These are phyloP conservation scores for Ustilago esculenta DNA, from an alignment of 1,284 basidiomycete genomes.

Conservation along the genomic window DNA sequence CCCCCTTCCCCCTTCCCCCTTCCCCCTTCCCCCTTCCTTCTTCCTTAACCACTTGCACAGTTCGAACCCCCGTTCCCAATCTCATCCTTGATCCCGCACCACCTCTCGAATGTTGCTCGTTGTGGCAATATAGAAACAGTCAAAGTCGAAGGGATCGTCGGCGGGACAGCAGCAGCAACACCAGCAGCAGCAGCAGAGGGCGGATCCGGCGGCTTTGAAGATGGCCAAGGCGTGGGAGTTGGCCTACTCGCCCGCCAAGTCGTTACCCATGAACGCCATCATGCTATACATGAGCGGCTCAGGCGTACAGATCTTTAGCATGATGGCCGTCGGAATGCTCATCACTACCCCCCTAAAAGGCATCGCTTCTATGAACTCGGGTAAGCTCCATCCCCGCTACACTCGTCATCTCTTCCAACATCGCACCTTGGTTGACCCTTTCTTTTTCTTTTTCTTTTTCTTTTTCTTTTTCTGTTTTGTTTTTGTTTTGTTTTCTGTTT, in stretches of 20 bases:
- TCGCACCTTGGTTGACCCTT: too few species aligned
- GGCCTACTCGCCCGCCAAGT: slow-evolving; percentile 60
- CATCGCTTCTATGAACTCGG: slow-evolving; percentile 46
- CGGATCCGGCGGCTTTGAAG: slow-evolving; percentile 56
- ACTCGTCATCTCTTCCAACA: too few species aligned
- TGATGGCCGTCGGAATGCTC: slow-evolving; percentile 66
- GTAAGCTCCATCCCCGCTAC: too few species aligned
- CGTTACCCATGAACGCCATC: slow-evolving; percentile 64
- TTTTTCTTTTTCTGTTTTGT: too few species aligned
- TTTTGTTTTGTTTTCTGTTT: too few species aligned
- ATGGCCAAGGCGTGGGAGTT: slow-evolving; percentile 64
- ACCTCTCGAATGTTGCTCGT: neutral
- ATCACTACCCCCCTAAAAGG: slow-evolving; percentile 59
- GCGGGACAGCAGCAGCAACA: slow-evolving; percentile 15
- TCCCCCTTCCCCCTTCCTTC: too few species aligned
- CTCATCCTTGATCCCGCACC: neutral
- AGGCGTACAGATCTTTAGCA: slow-evolving; percentile 65
- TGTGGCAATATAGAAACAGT: slow-evolving; percentile 20
- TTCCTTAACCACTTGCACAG: too few species aligned
- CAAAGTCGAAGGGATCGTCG: slow-evolving; percentile 23
- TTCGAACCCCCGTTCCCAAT: too few species aligned
- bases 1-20: too few species aligned
- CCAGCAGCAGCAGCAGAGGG: slow-evolving; percentile 20
- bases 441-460: too few species aligned
- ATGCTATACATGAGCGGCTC: slow-evolving; percentile 66